Evolutionary conservation across 2,329 filamentous ascomycete species (phyloP).

Genomic region (Monosporascus sp.): DNA sequence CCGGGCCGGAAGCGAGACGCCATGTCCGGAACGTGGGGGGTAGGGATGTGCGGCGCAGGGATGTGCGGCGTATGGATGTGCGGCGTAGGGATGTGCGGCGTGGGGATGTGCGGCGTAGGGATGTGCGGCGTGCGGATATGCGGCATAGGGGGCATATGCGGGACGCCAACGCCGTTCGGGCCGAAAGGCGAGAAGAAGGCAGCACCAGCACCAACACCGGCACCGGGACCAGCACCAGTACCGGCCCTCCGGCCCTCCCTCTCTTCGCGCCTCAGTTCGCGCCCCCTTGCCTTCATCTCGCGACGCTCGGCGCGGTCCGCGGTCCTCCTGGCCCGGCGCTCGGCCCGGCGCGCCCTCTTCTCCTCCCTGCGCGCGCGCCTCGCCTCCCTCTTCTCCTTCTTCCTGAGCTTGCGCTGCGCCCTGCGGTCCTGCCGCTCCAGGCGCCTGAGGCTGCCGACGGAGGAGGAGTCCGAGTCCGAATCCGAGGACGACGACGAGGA

Average conservation of each 20-base stretch:
- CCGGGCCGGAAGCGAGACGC: not conserved
- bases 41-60: not conserved
- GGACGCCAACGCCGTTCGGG: not conserved
- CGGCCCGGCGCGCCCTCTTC: slow-evolving; percentile 8
- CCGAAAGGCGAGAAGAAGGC: too few species aligned
- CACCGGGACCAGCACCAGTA: not conserved
- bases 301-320: not conserved
- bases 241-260: too few species aligned
- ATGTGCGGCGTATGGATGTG: not conserved
- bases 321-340: not conserved
- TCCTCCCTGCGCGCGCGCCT: slow-evolving; percentile 26
- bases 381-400: slow-evolving; percentile 21
- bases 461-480: slow-evolving; percentile 31
- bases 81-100: too few species aligned
- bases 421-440: slow-evolving; percentile 32
- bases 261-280: too few species aligned
- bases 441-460: slow-evolving; percentile 44
- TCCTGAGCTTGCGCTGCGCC: slow-evolving; percentile 26
- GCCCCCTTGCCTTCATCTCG: not conserved
- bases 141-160: not conserved
- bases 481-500: slow-evolving; percentile 29
- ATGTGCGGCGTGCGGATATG: not conserved
- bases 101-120: not conserved
- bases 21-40: not conserved
- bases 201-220: not conserved